Evolutionary conservation across 768 basidiomycete species (phyloP).

Genomic region (Tricholoma terreum): DNA sequence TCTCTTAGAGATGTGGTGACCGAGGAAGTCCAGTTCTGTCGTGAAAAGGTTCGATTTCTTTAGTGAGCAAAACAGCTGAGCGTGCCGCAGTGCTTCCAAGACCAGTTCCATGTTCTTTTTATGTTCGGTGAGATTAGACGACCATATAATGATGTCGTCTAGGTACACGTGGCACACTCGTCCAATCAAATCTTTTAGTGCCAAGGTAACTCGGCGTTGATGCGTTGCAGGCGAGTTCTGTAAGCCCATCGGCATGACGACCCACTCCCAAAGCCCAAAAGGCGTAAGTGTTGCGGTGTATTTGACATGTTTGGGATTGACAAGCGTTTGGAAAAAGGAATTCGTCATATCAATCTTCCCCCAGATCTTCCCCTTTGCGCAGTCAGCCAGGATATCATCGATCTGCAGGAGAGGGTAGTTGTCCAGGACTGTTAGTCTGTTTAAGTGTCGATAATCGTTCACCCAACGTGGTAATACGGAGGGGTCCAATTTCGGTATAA

Average conservation of each 20-base stretch:
- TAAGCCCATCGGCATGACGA: constrained; percentile 38
- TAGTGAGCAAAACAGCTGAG: not conserved
- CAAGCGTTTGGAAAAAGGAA: constrained; percentile 28
- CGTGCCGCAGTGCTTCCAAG: constrained; percentile 11
- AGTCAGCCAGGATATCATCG: constrained; percentile 11
- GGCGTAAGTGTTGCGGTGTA: constrained; percentile 35
- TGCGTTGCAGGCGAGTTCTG: constrained; percentile 32
- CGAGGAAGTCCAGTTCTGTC: constrained; percentile 7
- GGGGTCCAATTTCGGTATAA: constrained; percentile 32
- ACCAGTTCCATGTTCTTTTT: constrained; percentile 17
- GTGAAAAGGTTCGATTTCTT: not conserved
- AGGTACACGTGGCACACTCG: constrained; percentile 41
- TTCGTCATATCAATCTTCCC: too few species aligned
- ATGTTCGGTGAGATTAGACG: constrained; percentile 31
- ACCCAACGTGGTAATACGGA: constrained; percentile 30
- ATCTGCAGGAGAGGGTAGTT: constrained; percentile 19
- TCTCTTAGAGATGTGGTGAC: constrained; percentile 2
- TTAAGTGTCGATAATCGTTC: constrained; percentile 29
- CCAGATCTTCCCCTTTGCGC: too few species aligned
- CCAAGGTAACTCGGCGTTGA: constrained; percentile 28
- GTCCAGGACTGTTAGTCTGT: constrained; percentile 22
- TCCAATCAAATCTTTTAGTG: constrained; percentile 31
- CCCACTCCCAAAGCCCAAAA: constrained; percentile 37
- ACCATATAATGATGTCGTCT: constrained; percentile 47
- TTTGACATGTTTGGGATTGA: constrained; percentile 26